Evolutionary conservation across 495 filamentous ascomycete genomes (phyloP).

Genomic region (Hypoxylon perforatum): DNA sequence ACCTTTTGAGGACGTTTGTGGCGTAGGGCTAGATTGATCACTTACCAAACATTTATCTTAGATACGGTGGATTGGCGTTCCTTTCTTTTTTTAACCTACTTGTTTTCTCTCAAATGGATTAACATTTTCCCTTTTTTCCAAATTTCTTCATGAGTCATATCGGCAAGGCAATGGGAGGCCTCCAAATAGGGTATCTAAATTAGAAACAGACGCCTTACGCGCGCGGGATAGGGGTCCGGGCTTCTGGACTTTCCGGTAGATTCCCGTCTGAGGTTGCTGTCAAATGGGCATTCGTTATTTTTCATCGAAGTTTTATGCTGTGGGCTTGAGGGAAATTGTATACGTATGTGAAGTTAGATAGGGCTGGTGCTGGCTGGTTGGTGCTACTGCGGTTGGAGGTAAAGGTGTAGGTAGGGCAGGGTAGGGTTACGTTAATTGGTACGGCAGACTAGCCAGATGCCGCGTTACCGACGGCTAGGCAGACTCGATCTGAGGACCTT

Average conservation of each 20-base stretch:
- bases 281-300: too few species aligned
- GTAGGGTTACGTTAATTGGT: conserved; percentile 30
- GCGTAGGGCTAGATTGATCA: conserved; percentile 21
- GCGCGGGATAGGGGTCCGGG: too few species aligned
- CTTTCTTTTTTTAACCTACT: not conserved
- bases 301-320: too few species aligned
- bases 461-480: conserved; percentile 12
- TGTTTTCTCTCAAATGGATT: not conserved
- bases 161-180: too few species aligned
- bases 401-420: not conserved
- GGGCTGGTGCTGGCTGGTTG: too few species aligned
- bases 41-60: not conserved
- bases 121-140: conserved; percentile 1
- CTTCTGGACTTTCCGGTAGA: too few species aligned
- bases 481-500: conserved; percentile 1
- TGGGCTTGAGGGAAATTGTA: too few species aligned
- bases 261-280: too few species aligned
- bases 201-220: too few species aligned
- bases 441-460: not conserved
- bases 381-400: conserved; percentile 10
- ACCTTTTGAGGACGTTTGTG: not conserved
- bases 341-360: too few species aligned
- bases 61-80: conserved; percentile 1
- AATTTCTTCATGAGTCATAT: too few species aligned
- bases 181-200: too few species aligned